phyloP scores from a whole-genome alignment of 139 green algal species.

The Deuterostichococcus epilithicus region DNA sequence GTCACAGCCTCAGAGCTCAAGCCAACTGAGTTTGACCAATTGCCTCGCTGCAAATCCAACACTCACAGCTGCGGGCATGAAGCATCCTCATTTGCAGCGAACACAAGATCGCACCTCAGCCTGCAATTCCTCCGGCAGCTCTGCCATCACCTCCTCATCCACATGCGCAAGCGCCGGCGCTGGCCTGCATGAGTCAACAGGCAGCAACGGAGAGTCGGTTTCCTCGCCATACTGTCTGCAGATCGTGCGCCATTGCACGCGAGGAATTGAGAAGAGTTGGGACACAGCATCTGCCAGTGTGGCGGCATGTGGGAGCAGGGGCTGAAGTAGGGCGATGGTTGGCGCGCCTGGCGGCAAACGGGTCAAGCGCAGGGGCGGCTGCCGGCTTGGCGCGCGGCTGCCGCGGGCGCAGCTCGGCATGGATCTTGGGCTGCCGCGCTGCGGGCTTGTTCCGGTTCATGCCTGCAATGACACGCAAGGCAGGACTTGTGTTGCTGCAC shows the following conservation, averaged over 20 bases:
- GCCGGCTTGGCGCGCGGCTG: no score
- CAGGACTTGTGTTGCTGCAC: not conserved
- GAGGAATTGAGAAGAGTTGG: not conserved
- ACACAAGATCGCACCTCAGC: constrained; percentile 32
- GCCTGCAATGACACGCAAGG: not conserved
- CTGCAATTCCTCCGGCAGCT: constrained; percentile 44
- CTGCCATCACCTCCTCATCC: constrained; percentile 41
- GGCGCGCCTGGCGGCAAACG: not conserved
- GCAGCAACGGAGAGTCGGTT: not conserved
- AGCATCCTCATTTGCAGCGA: not conserved
- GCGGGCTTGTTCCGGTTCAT: not conserved
- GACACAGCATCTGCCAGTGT: not conserved
- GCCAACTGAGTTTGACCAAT: no score
- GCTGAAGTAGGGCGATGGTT: no score
- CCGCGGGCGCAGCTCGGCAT: not conserved
- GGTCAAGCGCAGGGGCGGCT: not conserved
- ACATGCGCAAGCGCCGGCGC: constrained; percentile 27
- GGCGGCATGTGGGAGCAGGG: not conserved
- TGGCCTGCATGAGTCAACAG: constrained; percentile 1
- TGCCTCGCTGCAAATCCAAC: not conserved
- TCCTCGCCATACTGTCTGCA: not conserved
- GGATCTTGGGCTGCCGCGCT: not conserved
- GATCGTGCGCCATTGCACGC: not conserved
- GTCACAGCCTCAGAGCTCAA: no score
- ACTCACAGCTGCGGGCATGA: not conserved